Evolutionary conservation across 441 rosid species (phyloP), one percentile per base, ranked within the genome.

Genomic region (Erodium chrysanthum): DNA sequence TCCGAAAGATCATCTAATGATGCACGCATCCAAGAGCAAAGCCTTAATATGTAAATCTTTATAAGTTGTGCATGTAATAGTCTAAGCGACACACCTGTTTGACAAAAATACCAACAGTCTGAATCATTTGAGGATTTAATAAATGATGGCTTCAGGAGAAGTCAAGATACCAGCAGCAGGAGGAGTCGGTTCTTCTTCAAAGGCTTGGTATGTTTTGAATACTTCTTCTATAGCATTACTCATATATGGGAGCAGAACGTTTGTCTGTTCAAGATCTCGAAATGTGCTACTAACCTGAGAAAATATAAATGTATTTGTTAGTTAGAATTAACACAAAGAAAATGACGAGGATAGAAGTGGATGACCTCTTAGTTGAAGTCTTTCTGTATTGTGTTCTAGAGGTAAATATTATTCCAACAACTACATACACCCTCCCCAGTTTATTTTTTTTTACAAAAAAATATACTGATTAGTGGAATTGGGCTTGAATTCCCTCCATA

Each of bases 1-100:
- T 82, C 86, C n/a, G 94, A 83, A 75, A 89, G 78, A 74, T 74
- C 86, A 68, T 89, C 97, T 5, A 86, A 82, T 35, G 89, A 84
- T 63, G 78, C 82, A 72, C 96, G 82, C 97, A 94, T 86, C 97
- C 97, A 94, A 44, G 96, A 88, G 82, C 99, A 94, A 68, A 94
- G 88, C 83, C 97, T 85, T 70, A 83, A 71, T 68, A 88, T 85
- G 79, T 89, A 91, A 77, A 87, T 86, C 83, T 88, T 94, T 37
- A 85, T 84, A 71, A 91, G 79, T 85, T 89, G 97, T n/a, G 87
- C 86, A 73, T 87, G 91, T 73, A 89, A 81, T 18, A 85, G 74
- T 79, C 90, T 82, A 66, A 94, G 82, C 23, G 90, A 87, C 77
- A 81, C 70, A 44, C 85, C 98, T 93, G 86, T 73, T 68, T 14